Conservation (phyloP, 306 rosid species). For the Cucumis melo region DNA sequence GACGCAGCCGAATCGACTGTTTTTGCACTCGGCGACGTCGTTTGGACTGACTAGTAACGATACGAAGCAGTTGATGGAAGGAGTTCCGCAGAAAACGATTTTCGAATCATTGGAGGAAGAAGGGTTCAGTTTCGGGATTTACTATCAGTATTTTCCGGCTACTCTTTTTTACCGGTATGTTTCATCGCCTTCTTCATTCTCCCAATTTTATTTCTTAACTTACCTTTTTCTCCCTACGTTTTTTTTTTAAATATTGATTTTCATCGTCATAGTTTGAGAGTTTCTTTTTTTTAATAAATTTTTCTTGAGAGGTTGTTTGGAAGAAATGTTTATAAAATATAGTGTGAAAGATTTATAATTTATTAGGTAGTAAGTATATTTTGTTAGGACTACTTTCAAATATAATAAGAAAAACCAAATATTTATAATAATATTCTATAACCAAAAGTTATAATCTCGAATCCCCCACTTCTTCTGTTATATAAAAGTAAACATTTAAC, state of each 20-base stretch:
- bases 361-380: too few species aligned
- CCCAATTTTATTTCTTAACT: not conserved
- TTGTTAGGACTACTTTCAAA: too few species aligned
- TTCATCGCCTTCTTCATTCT: not conserved
- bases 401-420: too few species aligned
- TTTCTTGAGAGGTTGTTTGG: not conserved
- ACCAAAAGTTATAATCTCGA: too few species aligned
- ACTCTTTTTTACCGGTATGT: conserved; percentile 57
- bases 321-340: not conserved
- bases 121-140: conserved; percentile 54
- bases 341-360: not conserved
- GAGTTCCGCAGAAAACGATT: conserved; percentile 76
- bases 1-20: conserved; percentile 76
- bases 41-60: conserved; percentile 47
- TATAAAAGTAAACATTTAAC: too few species aligned
- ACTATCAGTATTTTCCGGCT: conserved; percentile 41
- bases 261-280: not conserved
- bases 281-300: too few species aligned
- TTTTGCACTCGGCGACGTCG: conserved; percentile 72
- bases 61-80: conserved; percentile 27
- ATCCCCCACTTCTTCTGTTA: too few species aligned
- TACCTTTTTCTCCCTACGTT: not conserved
- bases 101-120: conserved; percentile 62
- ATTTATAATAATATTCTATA: too few species aligned
- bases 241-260: not conserved